Evolutionary conservation across 2,329 filamentous ascomycete genomes (phyloP), one percentile per base, ranked within the genome.

Genomic region (Herpotrichia juniperi): DNA sequence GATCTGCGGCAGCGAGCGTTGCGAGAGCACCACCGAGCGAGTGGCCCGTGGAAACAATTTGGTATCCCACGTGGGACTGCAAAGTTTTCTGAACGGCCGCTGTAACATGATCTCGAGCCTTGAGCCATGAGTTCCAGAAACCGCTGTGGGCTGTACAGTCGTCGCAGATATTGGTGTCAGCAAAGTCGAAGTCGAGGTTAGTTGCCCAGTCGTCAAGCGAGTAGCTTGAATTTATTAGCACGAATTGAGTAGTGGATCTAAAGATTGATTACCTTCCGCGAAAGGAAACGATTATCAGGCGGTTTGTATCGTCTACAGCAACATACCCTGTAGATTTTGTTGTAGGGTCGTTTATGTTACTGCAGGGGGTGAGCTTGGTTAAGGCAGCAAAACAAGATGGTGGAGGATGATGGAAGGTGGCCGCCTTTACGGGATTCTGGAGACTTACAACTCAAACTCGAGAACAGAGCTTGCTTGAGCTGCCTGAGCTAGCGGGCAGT

Each of bases 21-120:
- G 82, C 85, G 6, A 90, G 77, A 11, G 86, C 86, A 22, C 77
- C 88, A 46, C 88, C 88, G 2, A 91, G 82, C 7, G 86, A 89
- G 77, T 90, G 87, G 30, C 88, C 88, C 0, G 84, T 85, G 21
- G 81, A 69, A n/a, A 85, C 65, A 62, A 89, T 68, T 26, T 66
- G 62, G 75, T 83, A 87, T 25, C 52, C 56, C 1, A 85, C 83
- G 69, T 85, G 72, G n/a, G 73, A 66, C 4, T 63, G 57, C 24
- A 61, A 66, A 14, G 83, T 80, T 2, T 71, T 51, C 21, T 73
- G 59, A 16, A 88, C 65, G 48, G 77, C 78, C 2, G 66, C 59
- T 2, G 80, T 60, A 16, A 82, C 77, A 9, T 62, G 59, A 5
- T 53, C 47, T 2, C 75, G 65, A 24, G 87, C 77, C 55, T 87